Evolutionary conservation across 2,329 filamentous ascomycete species (phyloP).

Genomic region (Aspergillus neoniger): DNA sequence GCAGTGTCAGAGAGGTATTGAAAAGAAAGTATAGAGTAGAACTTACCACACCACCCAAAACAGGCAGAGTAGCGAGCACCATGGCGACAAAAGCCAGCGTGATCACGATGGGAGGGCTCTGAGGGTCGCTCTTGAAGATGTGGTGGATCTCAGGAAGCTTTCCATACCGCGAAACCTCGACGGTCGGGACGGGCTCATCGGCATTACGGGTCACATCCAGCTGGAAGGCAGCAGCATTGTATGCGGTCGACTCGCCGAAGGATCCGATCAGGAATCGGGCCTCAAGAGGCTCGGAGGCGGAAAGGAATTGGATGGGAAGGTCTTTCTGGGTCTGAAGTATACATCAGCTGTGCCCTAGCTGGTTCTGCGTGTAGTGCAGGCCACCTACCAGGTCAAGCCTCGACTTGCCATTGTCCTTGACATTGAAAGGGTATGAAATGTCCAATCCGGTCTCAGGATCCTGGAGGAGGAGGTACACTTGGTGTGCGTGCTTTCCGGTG

Average conservation of each 20-base stretch:
- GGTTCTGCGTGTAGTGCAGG: neutral
- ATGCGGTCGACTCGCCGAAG: constrained; percentile 72
- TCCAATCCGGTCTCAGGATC: constrained; percentile 77
- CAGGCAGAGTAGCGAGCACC: constrained; percentile 72
- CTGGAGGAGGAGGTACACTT: constrained; percentile 83
- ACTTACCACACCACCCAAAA: constrained; percentile 70
- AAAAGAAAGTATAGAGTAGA: neutral
- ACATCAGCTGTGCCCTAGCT: constrained; percentile 19
- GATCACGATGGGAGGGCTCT: constrained; percentile 77
- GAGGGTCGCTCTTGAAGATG: constrained; percentile 78
- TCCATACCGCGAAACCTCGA: constrained; percentile 78
- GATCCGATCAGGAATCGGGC: constrained; percentile 85
- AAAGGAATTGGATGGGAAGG: constrained; percentile 78
- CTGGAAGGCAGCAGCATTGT: constrained; percentile 71
- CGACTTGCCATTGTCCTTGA: constrained; percentile 87
- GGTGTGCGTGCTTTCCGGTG: constrained; percentile 82
- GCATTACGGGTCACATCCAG: constrained; percentile 67
- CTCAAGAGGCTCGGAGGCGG: constrained; percentile 66
- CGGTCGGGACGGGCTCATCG: constrained; percentile 59
- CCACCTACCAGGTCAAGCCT: constrained; percentile 78
- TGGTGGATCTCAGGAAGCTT: constrained; percentile 85
- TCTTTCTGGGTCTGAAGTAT: constrained; percentile 76
- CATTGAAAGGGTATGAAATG: constrained; percentile 77
- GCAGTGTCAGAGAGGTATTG: constrained; percentile 11
- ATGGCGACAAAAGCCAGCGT: constrained; percentile 75